Conservation (phyloP, 2,329 filamentous ascomycete species). For the Colletotrichum spaethianum region DNA sequence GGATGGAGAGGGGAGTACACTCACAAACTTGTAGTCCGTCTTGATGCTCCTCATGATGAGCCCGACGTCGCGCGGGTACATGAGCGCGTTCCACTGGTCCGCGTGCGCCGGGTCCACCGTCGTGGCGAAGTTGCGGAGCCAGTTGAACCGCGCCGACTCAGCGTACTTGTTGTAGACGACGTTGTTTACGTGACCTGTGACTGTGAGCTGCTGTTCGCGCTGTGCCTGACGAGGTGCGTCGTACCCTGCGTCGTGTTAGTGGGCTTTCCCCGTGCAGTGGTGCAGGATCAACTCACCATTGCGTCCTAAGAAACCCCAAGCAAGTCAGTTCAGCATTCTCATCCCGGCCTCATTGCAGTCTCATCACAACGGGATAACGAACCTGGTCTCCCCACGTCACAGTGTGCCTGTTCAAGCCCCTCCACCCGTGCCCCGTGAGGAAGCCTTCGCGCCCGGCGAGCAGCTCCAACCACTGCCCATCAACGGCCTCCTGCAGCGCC, state of each 20-base stretch:
- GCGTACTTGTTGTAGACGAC: constrained; percentile 87
- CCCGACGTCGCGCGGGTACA: constrained; percentile 76
- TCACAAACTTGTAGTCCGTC: constrained; percentile 89
- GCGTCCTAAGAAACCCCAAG: constrained; percentile 24
- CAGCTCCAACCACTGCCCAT: constrained; percentile 76
- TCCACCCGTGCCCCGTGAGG: constrained; percentile 70
- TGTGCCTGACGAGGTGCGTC: not conserved
- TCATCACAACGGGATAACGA: too few species aligned
- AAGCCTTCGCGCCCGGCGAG: constrained; percentile 83
- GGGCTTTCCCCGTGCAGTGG: too few species aligned
- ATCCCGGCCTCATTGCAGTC: too few species aligned
- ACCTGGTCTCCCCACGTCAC: constrained; percentile 93
- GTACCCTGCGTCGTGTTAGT: constrained; percentile 38
- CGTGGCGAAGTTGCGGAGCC: constrained; percentile 78
- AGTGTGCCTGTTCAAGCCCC: constrained; percentile 74
- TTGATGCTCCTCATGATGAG: constrained; percentile 86
- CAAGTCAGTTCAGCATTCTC: constrained; percentile 18
- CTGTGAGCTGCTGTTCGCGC: constrained; percentile 22
- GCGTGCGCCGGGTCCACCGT: constrained; percentile 73
- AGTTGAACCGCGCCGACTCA: constrained; percentile 85
- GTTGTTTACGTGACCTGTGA: constrained; percentile 83
- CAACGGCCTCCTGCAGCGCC: constrained; percentile 25
- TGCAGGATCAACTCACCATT: constrained; percentile 37
- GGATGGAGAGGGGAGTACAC: constrained; percentile 56
- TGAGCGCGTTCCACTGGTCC: constrained; percentile 77